Conservation (phyloP, 2,329 filamentous ascomycete genomes). For the Cercospora zeae-maydis region DNA sequence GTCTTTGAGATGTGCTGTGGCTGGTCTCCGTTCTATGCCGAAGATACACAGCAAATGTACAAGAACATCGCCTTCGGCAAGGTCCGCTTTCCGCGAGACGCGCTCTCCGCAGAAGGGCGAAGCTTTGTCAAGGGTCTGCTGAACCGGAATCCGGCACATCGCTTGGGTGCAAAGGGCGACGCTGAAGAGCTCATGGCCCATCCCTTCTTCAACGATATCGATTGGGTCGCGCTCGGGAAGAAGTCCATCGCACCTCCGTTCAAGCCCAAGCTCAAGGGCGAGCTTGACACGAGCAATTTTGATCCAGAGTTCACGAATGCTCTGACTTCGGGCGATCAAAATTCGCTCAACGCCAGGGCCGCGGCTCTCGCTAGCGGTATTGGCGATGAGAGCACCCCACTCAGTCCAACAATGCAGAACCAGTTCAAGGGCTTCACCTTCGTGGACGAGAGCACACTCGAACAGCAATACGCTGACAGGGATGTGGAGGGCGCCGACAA, state of each 20-base stretch:
- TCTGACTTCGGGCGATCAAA: slow-evolving; percentile 74
- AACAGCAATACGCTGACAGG: slow-evolving; percentile 66
- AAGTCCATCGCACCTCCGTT: slow-evolving; percentile 95
- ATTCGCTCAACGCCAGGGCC: slow-evolving; percentile 86
- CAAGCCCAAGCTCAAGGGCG: slow-evolving; percentile 94
- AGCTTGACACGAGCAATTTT: slow-evolving; percentile 96
- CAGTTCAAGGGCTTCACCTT: slow-evolving; percentile 99
- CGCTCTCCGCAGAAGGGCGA: slow-evolving; percentile 85
- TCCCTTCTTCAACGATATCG: slow-evolving; percentile 88
- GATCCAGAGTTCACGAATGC: slow-evolving; percentile 98
- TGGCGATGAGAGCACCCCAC: slow-evolving; percentile 81
- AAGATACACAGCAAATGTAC: slow-evolving; percentile 99
- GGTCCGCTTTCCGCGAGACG: slow-evolving; percentile 91
- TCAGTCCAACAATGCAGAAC: slow-evolving; percentile 93
- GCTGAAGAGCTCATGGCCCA: slow-evolving; percentile 92
- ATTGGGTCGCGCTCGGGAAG: slow-evolving; percentile 83
- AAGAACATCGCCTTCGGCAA: slow-evolving; percentile 99
- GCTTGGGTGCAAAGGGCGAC: slow-evolving; percentile 84
- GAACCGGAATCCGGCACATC: slow-evolving; percentile 94
- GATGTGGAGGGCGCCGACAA: slow-evolving; percentile 38
- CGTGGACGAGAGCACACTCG: slow-evolving; percentile 94
- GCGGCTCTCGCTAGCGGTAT: slow-evolving; percentile 76
- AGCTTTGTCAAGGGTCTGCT: slow-evolving; percentile 98
- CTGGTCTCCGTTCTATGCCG: slow-evolving; percentile 98
- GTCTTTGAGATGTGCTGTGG: slow-evolving; percentile 99